Evolutionary conservation across 345 rosid genomes (phyloP).

Genomic region (Citrus unshiu): DNA sequence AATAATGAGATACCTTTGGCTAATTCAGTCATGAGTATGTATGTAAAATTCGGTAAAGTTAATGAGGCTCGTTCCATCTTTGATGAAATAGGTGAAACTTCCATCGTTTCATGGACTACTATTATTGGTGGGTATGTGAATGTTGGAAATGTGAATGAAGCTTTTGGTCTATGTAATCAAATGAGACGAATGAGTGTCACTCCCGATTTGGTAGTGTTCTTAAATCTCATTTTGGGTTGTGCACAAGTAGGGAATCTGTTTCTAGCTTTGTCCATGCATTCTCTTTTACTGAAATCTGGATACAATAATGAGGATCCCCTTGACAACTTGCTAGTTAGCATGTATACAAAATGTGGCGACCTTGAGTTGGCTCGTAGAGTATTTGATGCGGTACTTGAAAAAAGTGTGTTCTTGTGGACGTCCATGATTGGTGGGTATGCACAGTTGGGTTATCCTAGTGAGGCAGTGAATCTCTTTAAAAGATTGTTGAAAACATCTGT

Average conservation of each 20-base stretch:
- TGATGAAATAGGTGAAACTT: constrained; percentile 19
- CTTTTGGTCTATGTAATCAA: constrained; percentile 15
- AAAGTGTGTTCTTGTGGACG: constrained; percentile 27
- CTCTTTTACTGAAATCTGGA: constrained; percentile 23
- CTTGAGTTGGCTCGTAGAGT: constrained; percentile 21
- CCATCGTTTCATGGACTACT: constrained; percentile 30
- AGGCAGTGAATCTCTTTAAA: constrained; percentile 22
- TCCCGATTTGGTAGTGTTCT: constrained; percentile 19
- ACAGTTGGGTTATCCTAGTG: constrained; percentile 18
- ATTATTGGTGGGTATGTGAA: constrained; percentile 23
- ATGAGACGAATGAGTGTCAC: constrained; percentile 15
- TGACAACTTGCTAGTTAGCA: constrained; percentile 23
- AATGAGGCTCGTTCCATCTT: constrained; percentile 24
- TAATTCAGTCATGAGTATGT: constrained; percentile 28
- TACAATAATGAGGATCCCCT: constrained; percentile 13
- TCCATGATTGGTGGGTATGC: constrained; percentile 22
- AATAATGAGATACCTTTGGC: constrained; percentile 18
- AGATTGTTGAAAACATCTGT: constrained; percentile 17
- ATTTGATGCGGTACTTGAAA: constrained; percentile 15
- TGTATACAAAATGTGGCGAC: constrained; percentile 30
- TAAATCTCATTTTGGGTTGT: constrained; percentile 23
- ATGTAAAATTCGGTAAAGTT: constrained; percentile 17
- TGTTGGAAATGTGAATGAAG: constrained; percentile 18
- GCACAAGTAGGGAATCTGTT: constrained; percentile 13
- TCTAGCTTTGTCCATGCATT: constrained; percentile 29